phyloP scores from a whole-genome alignment of 169 alveolate species.

The Plasmodium knowlesi region DNA sequence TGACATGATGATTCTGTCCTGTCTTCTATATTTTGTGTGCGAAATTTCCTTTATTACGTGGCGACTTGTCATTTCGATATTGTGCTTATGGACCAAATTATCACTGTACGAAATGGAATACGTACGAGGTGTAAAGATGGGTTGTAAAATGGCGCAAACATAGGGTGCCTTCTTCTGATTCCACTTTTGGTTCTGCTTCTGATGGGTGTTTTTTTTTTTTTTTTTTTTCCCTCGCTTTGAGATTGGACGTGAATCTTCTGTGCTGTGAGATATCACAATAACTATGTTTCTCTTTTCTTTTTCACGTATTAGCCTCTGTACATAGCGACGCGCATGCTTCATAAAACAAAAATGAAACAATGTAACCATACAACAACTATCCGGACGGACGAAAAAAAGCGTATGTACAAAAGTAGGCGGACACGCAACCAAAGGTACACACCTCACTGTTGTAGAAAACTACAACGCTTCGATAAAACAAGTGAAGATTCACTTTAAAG shows the following conservation, averaged over 20 bases:
- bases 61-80: conserved; percentile 33
- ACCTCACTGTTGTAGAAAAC: background rate
- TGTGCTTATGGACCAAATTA: background rate
- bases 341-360: background rate
- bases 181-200: background rate
- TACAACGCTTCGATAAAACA: background rate
- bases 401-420: background rate
- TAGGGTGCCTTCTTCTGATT: background rate
- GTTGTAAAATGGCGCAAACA: background rate
- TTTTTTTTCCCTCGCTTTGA: background rate
- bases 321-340: background rate
- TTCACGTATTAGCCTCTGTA: background rate
- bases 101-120: background rate
- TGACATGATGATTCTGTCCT: background rate
- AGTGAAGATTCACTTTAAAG: background rate
- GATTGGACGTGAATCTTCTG: background rate
- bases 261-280: background rate
- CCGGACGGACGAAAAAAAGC: background rate
- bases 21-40: background rate
- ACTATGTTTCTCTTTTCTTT: background rate
- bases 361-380: background rate
- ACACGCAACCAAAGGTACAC: background rate
- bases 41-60: background rate
- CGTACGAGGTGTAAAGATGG: background rate
- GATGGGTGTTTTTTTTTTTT: background rate